These are phyloP conservation scores for Fusarium nygamai DNA, from an alignment of 2,329 filamentous ascomycete species.

Conservation along the genomic window DNA sequence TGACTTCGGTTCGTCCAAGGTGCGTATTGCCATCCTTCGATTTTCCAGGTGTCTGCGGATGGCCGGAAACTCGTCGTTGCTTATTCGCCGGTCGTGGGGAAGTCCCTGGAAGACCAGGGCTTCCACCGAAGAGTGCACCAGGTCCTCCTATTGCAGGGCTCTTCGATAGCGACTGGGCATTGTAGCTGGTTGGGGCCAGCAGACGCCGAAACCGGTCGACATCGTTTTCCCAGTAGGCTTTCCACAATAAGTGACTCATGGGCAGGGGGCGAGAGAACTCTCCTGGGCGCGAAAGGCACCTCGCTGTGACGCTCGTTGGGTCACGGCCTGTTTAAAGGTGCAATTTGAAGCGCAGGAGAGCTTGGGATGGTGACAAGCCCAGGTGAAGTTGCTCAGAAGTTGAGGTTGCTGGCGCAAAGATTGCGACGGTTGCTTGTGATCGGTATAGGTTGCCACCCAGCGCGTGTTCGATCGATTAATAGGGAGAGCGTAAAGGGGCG, in stretches of 20 bases:
- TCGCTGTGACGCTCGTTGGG: slow-evolving; percentile 87
- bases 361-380: slow-evolving; percentile 14
- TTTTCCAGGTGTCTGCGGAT: slow-evolving; percentile 54
- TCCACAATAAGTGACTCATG: slow-evolving; percentile 98
- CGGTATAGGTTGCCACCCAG: slow-evolving; percentile 40
- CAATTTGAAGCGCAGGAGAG: slow-evolving; percentile 51
- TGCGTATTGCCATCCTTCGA: slow-evolving; percentile 56
- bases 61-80: slow-evolving; percentile 63
- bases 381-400: not conserved
- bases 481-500: slow-evolving; percentile 14
- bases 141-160: slow-evolving; percentile 58
- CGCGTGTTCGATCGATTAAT: slow-evolving; percentile 12
- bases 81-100: slow-evolving; percentile 62
- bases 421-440: slow-evolving; percentile 23
- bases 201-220: slow-evolving; percentile 93
- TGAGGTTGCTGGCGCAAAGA: slow-evolving; percentile 14
- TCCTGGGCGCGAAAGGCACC: slow-evolving; percentile 71
- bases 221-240: slow-evolving; percentile 96
- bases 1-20: slow-evolving; percentile 74
- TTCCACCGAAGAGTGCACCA: slow-evolving; percentile 48
- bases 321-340: slow-evolving; percentile 94
- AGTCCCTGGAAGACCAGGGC: slow-evolving; percentile 54
- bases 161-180: slow-evolving; percentile 63
- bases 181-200: slow-evolving; percentile 76
- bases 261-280: slow-evolving; percentile 49